Base-by-base conservation (phyloP, 2,329 filamentous ascomycete species). In the Teratosphaeria viscida region DNA sequence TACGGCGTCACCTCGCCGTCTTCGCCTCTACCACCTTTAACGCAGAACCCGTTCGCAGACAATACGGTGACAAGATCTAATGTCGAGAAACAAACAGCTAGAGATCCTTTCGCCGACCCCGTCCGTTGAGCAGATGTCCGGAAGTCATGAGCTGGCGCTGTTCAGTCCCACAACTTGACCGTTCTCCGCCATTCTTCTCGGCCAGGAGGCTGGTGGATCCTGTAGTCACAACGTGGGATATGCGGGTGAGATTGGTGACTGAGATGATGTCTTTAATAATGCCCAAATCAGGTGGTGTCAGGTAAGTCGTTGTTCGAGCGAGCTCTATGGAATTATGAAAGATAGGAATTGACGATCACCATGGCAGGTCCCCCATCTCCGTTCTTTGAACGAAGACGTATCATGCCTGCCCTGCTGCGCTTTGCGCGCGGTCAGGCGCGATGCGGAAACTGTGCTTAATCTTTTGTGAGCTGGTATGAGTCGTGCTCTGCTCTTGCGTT, bases 1-100 rank as follows among this genome's bases (percentile, higher is more conserved):
- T 72, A 77, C 58, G 74, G 69, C 58, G 70, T 74, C 58, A 74
- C 75, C 32, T 77, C 76, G 39, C 77, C 76, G 47, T 68, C 68
- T 69, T 67, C 74, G 69, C 64, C 70, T 66, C 61, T 64, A 52
- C 67, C 58, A 63, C 71, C 60, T 59, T 59, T 60, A 55, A 14
- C 58, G 57, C 39, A 52, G 8, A 63, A 66, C 63, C 67, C 66
- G 57, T 64, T 67, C 59, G 57, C 67, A 63, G 57, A 66, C 62
- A 70, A 67, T 60, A 64, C 63, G 63, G 61, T 62, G 56, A 66
- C 59, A 61, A 65, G 49, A 56, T 57, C 43, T n/a, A 23, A 49
- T 23, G 5, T 49, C 43, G 43, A 49, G n/a, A 49, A 11, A 7
- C 43, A 19, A 19, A 49, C 43, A 49, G 19, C 8, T 19, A 53